Evolutionary conservation across 768 basidiomycete species (phyloP).

Genomic region (Suillus clintonianus): DNA sequence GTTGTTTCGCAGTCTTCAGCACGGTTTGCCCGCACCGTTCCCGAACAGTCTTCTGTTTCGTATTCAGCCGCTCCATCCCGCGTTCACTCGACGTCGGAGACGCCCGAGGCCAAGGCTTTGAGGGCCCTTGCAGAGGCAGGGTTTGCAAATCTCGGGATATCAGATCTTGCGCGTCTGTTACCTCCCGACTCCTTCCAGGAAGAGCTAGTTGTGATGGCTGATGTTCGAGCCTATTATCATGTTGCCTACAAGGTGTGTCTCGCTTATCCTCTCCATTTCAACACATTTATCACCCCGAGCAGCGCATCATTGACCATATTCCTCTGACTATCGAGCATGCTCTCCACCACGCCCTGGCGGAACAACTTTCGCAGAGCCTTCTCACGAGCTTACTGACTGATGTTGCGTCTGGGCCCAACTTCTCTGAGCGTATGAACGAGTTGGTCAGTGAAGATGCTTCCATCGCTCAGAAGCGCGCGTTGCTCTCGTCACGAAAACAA

Average conservation of each 20-base stretch:
- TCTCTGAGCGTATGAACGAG: constrained; percentile 34
- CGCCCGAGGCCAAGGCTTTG: constrained; percentile 23
- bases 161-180: constrained; percentile 21
- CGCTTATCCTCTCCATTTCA: constrained; percentile 1
- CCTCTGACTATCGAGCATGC: constrained; percentile 51
- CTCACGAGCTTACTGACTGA: constrained; percentile 32
- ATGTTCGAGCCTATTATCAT: constrained; percentile 51
- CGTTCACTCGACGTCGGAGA: too few relatives aligned
- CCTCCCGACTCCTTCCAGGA: constrained; percentile 26
- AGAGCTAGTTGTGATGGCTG: constrained; percentile 48
- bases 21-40: too few relatives aligned
- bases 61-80: too few relatives aligned
- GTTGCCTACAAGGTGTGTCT: constrained; percentile 47
- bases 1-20: too few relatives aligned
- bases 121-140: constrained; percentile 31
- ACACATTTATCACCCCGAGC: neutral
- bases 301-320: constrained; percentile 60
- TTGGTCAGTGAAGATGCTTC: constrained; percentile 50
- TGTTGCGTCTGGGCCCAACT: constrained; percentile 12
- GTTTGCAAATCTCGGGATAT: constrained; percentile 17
- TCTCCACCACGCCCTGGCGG: constrained; percentile 42
- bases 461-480: constrained; percentile 34
- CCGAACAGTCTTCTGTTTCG: too few relatives aligned
- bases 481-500: constrained; percentile 33
- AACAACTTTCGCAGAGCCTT: constrained; percentile 37